These are phyloP conservation scores for Phaeolepiota aurea DNA, from an alignment of 768 basidiomycete genomes.

Conservation along the genomic window DNA sequence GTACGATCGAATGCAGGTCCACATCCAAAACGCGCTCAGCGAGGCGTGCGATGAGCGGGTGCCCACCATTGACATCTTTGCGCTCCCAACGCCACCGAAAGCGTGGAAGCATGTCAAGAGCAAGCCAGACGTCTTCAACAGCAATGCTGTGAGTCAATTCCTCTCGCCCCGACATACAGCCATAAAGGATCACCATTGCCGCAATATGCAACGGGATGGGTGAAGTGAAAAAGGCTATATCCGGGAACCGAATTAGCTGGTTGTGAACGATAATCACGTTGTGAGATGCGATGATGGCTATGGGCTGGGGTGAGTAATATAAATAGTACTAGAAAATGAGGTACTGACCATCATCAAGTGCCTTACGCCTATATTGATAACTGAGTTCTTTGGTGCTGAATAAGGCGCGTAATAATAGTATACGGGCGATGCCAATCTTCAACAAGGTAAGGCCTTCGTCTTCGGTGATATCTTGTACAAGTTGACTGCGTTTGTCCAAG, in stretches of 20 bases:
- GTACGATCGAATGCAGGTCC: slow-evolving; percentile 55
- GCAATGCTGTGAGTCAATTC: slow-evolving; percentile 56
- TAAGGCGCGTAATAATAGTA: slow-evolving; percentile 68
- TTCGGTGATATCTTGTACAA: slow-evolving; percentile 69
- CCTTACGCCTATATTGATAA: slow-evolving; percentile 57
- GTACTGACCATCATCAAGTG: slow-evolving; percentile 69
- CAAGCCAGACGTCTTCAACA: slow-evolving; percentile 79
- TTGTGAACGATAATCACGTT: slow-evolving; percentile 83
- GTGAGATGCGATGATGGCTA: slow-evolving; percentile 80
- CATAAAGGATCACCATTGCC: slow-evolving; percentile 86
- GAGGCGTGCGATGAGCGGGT: slow-evolving; percentile 77
- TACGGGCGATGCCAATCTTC: slow-evolving; percentile 76
- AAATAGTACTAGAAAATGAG: not conserved
- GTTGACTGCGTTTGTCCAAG: slow-evolving; percentile 50
- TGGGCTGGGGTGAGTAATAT: slow-evolving; percentile 3
- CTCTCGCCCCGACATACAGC: slow-evolving; percentile 75
- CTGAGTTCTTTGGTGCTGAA: slow-evolving; percentile 71
- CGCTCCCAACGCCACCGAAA: slow-evolving; percentile 93
- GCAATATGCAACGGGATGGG: slow-evolving; percentile 86
- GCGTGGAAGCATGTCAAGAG: slow-evolving; percentile 80
- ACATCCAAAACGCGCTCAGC: slow-evolving; percentile 76
- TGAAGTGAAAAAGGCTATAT: slow-evolving; percentile 83
- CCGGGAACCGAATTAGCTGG: slow-evolving; percentile 75
- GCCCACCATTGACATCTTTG: slow-evolving; percentile 70
- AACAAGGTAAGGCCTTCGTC: slow-evolving; percentile 77